Conservation (phyloP, 2,329 filamentous ascomycete genomes). For the Cordyceps sp. region DNA sequence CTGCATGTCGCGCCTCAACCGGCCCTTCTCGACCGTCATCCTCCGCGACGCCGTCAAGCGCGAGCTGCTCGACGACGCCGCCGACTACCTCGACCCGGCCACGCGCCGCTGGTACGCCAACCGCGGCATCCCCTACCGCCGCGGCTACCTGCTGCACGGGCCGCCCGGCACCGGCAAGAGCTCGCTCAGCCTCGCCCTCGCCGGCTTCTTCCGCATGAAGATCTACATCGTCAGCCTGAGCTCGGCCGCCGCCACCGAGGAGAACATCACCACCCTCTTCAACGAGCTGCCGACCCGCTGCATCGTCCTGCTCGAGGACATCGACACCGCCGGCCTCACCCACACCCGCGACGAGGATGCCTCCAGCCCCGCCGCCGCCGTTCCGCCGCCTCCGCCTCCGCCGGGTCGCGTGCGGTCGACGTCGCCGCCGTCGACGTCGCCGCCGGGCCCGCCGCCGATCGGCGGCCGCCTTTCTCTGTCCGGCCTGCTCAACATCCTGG, state of each 20-base stretch:
- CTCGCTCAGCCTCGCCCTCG: slow-evolving; percentile 52
- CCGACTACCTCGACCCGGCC: slow-evolving; percentile 43
- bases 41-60: slow-evolving; percentile 43
- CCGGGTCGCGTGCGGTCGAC: neutral
- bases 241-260: slow-evolving; percentile 45
- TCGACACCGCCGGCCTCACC: slow-evolving; percentile 56
- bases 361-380: no score
- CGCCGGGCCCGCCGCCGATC: slow-evolving; percentile 2
- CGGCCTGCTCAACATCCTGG: slow-evolving; percentile 65
- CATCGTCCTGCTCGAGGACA: slow-evolving; percentile 60
- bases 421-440: neutral
- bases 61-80: slow-evolving; percentile 41
- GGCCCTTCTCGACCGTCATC: slow-evolving; percentile 50
- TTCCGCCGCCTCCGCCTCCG: no score
- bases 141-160: slow-evolving; percentile 69
- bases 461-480: slow-evolving; percentile 43
- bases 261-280: slow-evolving; percentile 48
- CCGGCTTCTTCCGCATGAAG: slow-evolving; percentile 51
- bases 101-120: slow-evolving; percentile 68
- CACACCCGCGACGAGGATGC: slow-evolving; percentile 30
- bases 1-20: slow-evolving; percentile 41
- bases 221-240: slow-evolving; percentile 59
- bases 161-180: slow-evolving; percentile 71
- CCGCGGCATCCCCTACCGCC: slow-evolving; percentile 69
- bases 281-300: slow-evolving; percentile 50